Base-by-base conservation (phyloP, 2,329 filamentous ascomycete genomes). In the Ophiostoma sp. region DNA sequence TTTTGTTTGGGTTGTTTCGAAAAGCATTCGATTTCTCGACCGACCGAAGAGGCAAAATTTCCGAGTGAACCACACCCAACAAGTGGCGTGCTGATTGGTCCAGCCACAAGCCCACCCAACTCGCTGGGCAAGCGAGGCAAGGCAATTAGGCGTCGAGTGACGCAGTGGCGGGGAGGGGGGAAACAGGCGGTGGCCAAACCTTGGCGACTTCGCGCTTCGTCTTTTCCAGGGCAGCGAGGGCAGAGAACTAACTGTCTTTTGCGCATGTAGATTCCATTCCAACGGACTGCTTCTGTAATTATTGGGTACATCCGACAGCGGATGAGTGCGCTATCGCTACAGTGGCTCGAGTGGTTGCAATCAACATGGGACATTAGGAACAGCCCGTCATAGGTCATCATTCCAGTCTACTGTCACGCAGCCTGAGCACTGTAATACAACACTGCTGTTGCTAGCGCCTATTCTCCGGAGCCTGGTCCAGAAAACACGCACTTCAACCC, bases 41-140 rank as follows among this genome's bases (percentile, higher is more conserved):
- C 52, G 48, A 71, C 36, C 31, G 61, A 68, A 57, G 69, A 72
- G 69, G 73, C 73, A 64, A 74, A 74, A 70, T 59, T 70, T 74
- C 70, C 63, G 52, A 52, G 33, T 48, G 39, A 48, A 70, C 63
- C 69, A 71, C 69, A 69, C 55, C 45, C 28, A 11, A 17, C 45
- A 57, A 39, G n/a, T 8, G 55, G 31, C 12, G 17, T 39, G 31
- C 70, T 74, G 73, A 74, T 74, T 74, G 73, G 73, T 19, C 70
- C 64, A 74, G 70, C 66, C 70, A 74, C 70, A 64, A 57, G 59
- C 66, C 68, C 33, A 42, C 48, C 48, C 42, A 48, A 48, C 42
- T 48, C 42, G 15, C 19, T 48, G 15, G 15, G 42, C 42, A 45
- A 12, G 39, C 39, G 9, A 39, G 19, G n/a, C 33, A 22, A 22